Conservation (phyloP, 2,329 filamentous ascomycete species). For the Diaporthe sp. region DNA sequence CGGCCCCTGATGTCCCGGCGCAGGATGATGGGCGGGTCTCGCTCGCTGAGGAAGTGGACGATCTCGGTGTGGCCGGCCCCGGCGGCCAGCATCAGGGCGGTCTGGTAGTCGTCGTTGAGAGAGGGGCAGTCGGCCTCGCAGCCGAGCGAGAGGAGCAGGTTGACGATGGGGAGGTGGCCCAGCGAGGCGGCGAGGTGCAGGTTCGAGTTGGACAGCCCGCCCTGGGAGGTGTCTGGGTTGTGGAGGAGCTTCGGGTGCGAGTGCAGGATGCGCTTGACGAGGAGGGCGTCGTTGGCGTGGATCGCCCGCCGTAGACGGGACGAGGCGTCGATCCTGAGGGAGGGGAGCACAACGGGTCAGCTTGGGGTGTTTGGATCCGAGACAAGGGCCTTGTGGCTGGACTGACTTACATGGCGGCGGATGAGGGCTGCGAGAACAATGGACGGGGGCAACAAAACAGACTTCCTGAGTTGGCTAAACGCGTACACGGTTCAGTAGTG, state of each 20-base stretch:
- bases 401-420: conserved; percentile 15
- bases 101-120: conserved; percentile 84
- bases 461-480: conserved; percentile 19
- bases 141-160: conserved; percentile 78
- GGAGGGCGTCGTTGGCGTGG: conserved; percentile 77
- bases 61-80: conserved; percentile 78
- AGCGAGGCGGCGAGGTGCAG: conserved; percentile 84
- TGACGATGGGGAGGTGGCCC: conserved; percentile 78
- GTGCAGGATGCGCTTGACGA: conserved; percentile 82
- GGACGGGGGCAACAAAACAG: not conserved
- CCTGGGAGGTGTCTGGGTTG: conserved; percentile 81
- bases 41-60: conserved; percentile 78
- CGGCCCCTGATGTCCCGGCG: conserved; percentile 77
- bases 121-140: conserved; percentile 79
- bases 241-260: conserved; percentile 79
- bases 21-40: conserved; percentile 73
- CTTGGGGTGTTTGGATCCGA: not conserved
- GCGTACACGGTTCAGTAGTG: not conserved
- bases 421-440: not conserved
- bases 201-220: conserved; percentile 83
- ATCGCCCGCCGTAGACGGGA: conserved; percentile 87
- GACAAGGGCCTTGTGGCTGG: not conserved
- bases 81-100: conserved; percentile 85
- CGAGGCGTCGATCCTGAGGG: conserved; percentile 79
- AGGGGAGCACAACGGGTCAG: not conserved